Base-by-base conservation (phyloP, 805 yeast genomes). In the Wickerhamiella qilinensis region DNA sequence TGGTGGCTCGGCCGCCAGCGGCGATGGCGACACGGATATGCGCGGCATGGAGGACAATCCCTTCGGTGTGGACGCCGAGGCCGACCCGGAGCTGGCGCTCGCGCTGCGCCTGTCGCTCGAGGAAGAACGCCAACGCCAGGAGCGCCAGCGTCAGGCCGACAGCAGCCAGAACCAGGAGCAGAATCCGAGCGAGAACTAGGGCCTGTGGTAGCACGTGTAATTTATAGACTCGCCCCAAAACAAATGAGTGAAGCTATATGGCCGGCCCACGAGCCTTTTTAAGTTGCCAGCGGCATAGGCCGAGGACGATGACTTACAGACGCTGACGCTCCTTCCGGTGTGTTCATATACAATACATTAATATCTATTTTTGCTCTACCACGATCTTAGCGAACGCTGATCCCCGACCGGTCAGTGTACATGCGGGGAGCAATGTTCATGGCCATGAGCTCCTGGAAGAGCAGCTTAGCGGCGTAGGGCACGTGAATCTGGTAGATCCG, bases 401-500 rank as follows among this genome's bases (percentile, higher is more conserved):
- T 62, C 5, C 79, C 81, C 9, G 85, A 73, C 50, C 86, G 75
- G 50, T 88, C 95, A n/a, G 97, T 84, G 62, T 88, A 88, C 66
- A 88, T 63, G 64, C 98, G 77, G 39, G 97, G 98, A 17, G 95
- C 80, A 54, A 91, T 91, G 62, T 91, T 91, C 99, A 91, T 91
- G 31, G 98, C 94, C 97, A 91, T 91, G 56, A 91, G 72, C 65
- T 91, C 99, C 66, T 91, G 99, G 84, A 91, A 91, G 59, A 91
- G 66, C 57, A 91, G 70, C 65, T 91, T 91, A 39, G 98, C 98
- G 35, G 99, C 99, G 59, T 91, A 91, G 35, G 99, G 99, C 55
- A 91, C 83, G 56, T 88, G 94, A 49, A 86, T 81, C 69, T 91
- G 99, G 64, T 84, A 91, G 53, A 91, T 88, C 63, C 88, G 93